Evolutionary conservation across 768 basidiomycete species (phyloP).

Genomic region (Tulasnella calospora): DNA sequence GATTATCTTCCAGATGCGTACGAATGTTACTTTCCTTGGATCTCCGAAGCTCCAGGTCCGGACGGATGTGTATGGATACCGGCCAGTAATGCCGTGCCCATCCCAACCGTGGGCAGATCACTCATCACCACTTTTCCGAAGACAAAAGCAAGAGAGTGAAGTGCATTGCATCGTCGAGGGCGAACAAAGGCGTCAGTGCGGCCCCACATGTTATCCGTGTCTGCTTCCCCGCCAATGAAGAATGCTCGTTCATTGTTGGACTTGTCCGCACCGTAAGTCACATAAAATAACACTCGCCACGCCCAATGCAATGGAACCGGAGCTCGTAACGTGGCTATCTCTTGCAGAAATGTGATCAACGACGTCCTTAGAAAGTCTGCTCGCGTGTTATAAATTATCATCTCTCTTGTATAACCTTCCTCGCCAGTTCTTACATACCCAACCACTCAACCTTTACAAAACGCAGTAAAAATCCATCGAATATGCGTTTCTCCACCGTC

Average conservation of each 20-base stretch:
- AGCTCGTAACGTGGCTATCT: background rate
- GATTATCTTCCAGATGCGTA: no score
- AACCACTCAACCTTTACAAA: no score
- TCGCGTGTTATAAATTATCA: no score
- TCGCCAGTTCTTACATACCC: no score
- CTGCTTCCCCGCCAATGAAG: background rate
- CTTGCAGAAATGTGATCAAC: no score
- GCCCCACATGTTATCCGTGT: background rate
- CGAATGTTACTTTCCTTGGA: no score
- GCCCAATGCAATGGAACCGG: no score
- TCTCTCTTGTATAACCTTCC: no score
- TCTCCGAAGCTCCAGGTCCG: no score
- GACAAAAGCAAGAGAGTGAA: background rate
- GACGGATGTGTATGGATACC: background rate
- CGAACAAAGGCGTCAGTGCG: background rate
- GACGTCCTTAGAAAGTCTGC: no score
- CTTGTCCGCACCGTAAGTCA: background rate
- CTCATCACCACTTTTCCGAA: background rate
- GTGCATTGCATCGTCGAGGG: background rate
- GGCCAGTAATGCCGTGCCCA: background rate
- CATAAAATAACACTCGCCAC: background rate
- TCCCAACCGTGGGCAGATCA: background rate
- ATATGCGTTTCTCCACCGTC: conserved; percentile 52
- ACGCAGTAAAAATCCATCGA: conserved; percentile 31
- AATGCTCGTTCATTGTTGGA: background rate